Conservation (phyloP, 768 basidiomycete species). For the Floccularia luteovirens region DNA sequence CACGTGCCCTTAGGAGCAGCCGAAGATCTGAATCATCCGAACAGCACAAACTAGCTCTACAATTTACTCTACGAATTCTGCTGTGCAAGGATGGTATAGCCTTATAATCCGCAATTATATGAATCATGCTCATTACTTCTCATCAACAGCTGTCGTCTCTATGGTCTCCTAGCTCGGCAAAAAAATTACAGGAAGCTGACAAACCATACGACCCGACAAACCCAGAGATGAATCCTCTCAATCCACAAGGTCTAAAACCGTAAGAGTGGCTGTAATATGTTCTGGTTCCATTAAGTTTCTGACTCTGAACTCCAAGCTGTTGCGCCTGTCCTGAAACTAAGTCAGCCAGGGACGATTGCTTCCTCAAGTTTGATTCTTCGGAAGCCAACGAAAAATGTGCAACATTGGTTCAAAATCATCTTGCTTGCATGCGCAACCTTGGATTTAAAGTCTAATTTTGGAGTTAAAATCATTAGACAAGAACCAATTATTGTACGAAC, state of each 20-base stretch:
- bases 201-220: conserved; percentile 64
- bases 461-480: no score
- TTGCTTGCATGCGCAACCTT: conserved; percentile 84
- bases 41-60: no score
- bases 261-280: conserved; percentile 6
- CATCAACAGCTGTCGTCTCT: conserved; percentile 49
- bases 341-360: conserved; percentile 89
- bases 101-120: no score
- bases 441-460: conserved; percentile 75
- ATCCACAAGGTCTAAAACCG: conserved; percentile 91
- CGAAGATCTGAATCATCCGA: no score
- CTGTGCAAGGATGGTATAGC: no score
- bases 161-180: conserved; percentile 38
- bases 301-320: conserved; percentile 59
- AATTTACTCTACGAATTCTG: no score
- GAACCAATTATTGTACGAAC: no score
- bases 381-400: conserved; percentile 76
- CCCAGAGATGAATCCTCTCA: conserved; percentile 80
- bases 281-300: background rate
- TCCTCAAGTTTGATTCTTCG: conserved; percentile 61
- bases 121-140: no score
- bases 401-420: conserved; percentile 70
- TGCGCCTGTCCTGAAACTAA: conserved; percentile 97
- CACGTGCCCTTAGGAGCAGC: no score
- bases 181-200: conserved; percentile 16